Percentiles rank a stretch among this genome's conserved stretches.
Evolutionary conservation across 768 basidiomycete species (phyloP).

Genomic region (Suillus spraguei): DNA sequence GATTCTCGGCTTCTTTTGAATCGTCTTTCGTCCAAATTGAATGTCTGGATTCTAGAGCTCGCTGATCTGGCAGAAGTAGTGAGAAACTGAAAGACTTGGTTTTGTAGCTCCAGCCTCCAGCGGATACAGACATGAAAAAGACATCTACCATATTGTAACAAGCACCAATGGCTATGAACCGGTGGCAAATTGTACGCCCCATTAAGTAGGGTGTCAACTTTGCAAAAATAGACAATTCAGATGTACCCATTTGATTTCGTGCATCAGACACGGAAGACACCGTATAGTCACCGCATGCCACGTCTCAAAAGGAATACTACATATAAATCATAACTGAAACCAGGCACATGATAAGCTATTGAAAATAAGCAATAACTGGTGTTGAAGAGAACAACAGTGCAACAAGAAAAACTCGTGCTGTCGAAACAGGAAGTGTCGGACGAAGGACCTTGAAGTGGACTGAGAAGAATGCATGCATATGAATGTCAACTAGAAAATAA

Average conservation of each 20-base stretch:
- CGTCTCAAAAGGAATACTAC: neutral
- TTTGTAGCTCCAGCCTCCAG: neutral
- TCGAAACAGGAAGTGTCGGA: neutral
- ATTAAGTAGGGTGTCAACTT: too few relatives aligned
- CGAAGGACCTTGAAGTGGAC: too few relatives aligned
- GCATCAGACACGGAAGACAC: neutral
- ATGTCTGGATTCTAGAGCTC: too few relatives aligned
- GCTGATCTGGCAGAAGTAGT: neutral
- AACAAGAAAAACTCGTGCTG: neutral
- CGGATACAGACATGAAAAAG: neutral
- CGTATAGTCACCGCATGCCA: neutral
- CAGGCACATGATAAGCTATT: neutral
- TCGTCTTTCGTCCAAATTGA: neutral
- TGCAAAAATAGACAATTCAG: neutral
- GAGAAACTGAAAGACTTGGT: neutral
- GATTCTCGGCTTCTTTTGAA: neutral
- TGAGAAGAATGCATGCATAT: neutral
- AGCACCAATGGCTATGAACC: too few relatives aligned
- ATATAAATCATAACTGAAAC: neutral
- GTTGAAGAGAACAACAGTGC: neutral
- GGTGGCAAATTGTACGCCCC: too few relatives aligned
- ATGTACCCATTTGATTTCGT: too few relatives aligned
- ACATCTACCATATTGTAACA: too few relatives aligned
- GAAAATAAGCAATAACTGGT: neutral
- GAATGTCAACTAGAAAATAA: neutral